Conservation (phyloP, 2,329 filamentous ascomycete species). For the Colletotrichum abscissum region DNA sequence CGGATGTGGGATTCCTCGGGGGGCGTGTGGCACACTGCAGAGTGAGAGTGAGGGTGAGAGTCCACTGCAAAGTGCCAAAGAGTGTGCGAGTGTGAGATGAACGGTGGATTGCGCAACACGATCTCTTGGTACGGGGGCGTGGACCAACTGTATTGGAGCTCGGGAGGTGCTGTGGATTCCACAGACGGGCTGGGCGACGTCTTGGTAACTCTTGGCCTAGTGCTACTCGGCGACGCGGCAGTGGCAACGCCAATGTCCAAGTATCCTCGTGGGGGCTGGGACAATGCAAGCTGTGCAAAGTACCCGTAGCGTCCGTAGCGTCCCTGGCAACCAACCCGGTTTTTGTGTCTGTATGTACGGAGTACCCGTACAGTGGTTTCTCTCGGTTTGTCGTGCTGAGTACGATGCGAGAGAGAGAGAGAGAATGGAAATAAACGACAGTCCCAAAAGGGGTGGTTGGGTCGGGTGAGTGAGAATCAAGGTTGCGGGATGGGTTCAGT, state of each 20-base stretch:
- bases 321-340: background rate
- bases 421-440: background rate
- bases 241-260: conserved; percentile 7
- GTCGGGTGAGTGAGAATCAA: background rate
- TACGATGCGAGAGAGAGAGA: no score
- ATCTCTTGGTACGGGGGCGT: conserved; percentile 35
- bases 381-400: background rate
- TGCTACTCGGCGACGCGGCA: conserved; percentile 18
- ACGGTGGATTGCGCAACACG: conserved; percentile 35
- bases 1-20: conserved; percentile 4
- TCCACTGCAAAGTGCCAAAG: background rate
- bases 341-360: background rate
- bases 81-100: background rate
- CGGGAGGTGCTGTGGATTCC: conserved; percentile 32
- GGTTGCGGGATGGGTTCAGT: background rate
- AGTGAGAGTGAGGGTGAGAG: background rate
- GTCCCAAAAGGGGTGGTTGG: background rate
- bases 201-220: conserved; percentile 29
- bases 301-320: background rate
- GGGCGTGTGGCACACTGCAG: conserved; percentile 7
- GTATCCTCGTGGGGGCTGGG: conserved; percentile 18
- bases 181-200: conserved; percentile 26
- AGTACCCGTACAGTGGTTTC: background rate
- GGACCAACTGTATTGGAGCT: conserved; percentile 33
- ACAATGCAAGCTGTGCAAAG: background rate